Evolutionary conservation across 2,329 filamentous ascomycete species (phyloP).

Genomic region (Keithomyces neogunnii): DNA sequence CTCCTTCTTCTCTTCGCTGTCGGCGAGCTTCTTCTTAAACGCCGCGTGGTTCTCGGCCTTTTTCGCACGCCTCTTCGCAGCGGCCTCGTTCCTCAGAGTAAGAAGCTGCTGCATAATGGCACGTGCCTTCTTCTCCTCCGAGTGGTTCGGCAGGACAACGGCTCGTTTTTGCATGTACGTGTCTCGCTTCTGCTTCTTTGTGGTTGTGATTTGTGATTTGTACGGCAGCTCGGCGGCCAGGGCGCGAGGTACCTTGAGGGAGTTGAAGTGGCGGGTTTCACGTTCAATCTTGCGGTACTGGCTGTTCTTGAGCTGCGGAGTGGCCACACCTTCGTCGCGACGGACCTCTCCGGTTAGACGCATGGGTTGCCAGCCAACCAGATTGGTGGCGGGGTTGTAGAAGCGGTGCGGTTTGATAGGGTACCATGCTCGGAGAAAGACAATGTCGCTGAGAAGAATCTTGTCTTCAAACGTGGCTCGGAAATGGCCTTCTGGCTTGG

Average conservation of each 20-base stretch:
- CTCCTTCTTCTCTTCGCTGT: constrained; percentile 74
- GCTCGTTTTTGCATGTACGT: constrained; percentile 96
- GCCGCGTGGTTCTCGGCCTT: constrained; percentile 80
- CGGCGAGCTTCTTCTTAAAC: constrained; percentile 76
- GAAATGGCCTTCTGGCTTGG: constrained; percentile 91
- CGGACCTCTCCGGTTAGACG: constrained; percentile 88
- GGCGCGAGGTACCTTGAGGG: constrained; percentile 66
- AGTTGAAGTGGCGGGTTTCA: constrained; percentile 66
- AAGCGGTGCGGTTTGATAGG: constrained; percentile 90
- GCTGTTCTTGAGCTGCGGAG: constrained; percentile 75
- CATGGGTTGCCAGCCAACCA: constrained; percentile 91
- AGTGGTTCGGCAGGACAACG: constrained; percentile 68
- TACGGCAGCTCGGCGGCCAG: constrained; percentile 81
- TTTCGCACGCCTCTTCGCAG: constrained; percentile 70
- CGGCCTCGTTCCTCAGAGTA: constrained; percentile 83
- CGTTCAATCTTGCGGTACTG: constrained; percentile 68
- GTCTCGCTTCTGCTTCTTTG: constrained; percentile 67
- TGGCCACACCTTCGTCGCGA: constrained; percentile 62
- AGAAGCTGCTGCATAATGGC: constrained; percentile 89
- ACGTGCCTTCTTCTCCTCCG: constrained; percentile 83
- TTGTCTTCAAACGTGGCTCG: constrained; percentile 98
- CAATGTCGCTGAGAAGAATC: constrained; percentile 90
- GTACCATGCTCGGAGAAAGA: constrained; percentile 95
- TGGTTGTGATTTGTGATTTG: constrained; percentile 80
- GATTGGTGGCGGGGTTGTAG: constrained; percentile 93